Percentiles rank a stretch among this genome's conserved stretches.
phyloP scores from a whole-genome alignment of 106 monocot genomes.

The Platanthera guangdongensis region DNA sequence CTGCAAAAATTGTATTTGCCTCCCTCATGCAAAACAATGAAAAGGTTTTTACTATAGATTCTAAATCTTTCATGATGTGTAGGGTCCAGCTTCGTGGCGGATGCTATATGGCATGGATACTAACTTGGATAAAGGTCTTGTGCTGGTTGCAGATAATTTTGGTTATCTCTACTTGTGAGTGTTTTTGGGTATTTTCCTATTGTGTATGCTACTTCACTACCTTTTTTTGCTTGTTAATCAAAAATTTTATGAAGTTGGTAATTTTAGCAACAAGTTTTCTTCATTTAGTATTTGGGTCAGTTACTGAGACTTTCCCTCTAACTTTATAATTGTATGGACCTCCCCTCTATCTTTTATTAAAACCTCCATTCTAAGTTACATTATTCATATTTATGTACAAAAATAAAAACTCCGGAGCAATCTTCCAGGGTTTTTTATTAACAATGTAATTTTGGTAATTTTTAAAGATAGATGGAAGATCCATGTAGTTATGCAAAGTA shows the following conservation, averaged over 20 bases:
- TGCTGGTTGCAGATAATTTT: slow-evolving; percentile 80
- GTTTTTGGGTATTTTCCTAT: background rate
- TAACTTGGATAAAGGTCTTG: slow-evolving; percentile 61
- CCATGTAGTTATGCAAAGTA: no score
- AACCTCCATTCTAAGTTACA: no score
- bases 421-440: no score
- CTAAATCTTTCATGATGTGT: slow-evolving; percentile 7
- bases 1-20: background rate
- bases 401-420: no score
- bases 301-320: no score
- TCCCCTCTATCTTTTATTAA: no score
- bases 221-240: background rate
- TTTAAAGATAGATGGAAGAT: no score
- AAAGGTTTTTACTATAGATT: background rate
- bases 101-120: slow-evolving; percentile 95
- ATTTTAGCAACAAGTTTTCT: background rate
- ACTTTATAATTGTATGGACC: no score
- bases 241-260: background rate
- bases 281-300: no score
- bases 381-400: no score
- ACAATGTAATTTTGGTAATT: no score
- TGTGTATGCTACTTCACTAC: background rate
- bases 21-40: background rate
- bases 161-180: slow-evolving; percentile 86
- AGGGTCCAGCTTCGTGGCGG: slow-evolving; percentile 75